Conservation (phyloP, 2,329 filamentous ascomycete species). For the Diaporthe batatas region DNA sequence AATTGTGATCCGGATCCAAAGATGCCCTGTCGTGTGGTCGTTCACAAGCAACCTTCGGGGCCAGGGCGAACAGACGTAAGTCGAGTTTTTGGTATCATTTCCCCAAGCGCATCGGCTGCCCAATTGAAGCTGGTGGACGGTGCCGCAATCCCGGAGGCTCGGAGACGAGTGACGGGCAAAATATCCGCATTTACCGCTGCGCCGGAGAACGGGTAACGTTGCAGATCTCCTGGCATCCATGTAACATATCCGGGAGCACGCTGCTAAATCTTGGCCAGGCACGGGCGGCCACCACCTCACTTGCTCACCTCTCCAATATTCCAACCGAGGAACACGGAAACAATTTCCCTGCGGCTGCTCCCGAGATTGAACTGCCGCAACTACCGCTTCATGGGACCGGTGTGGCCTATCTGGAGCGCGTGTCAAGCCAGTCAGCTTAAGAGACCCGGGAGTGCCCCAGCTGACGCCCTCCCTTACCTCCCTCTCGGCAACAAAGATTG, state of each 20-base stretch:
- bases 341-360: constrained; percentile 24
- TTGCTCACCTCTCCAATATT: too few relatives aligned
- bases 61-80: neutral
- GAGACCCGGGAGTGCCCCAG: neutral
- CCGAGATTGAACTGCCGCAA: constrained; percentile 24
- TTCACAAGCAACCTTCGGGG: neutral
- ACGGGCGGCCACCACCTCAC: neutral
- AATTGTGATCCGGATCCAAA: neutral
- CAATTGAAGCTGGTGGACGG: constrained; percentile 12
- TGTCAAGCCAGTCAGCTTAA: constrained; percentile 23
- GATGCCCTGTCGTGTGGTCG: neutral
- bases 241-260: constrained; percentile 11
- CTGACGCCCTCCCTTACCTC: constrained; percentile 16
- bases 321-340: constrained; percentile 1
- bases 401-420: constrained; percentile 22
- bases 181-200: constrained; percentile 15
- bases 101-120: constrained; percentile 13
- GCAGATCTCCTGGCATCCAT: constrained; percentile 18
- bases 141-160: neutral
- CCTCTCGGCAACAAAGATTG: neutral
- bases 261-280: constrained; percentile 8
- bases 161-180: constrained; percentile 19
- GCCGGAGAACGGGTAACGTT: constrained; percentile 25
- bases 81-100: constrained; percentile 8
- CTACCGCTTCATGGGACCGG: constrained; percentile 18